Evolutionary conservation across 164 flowering plant species (phyloP).

Genomic region (Macadamia integrifolia): DNA sequence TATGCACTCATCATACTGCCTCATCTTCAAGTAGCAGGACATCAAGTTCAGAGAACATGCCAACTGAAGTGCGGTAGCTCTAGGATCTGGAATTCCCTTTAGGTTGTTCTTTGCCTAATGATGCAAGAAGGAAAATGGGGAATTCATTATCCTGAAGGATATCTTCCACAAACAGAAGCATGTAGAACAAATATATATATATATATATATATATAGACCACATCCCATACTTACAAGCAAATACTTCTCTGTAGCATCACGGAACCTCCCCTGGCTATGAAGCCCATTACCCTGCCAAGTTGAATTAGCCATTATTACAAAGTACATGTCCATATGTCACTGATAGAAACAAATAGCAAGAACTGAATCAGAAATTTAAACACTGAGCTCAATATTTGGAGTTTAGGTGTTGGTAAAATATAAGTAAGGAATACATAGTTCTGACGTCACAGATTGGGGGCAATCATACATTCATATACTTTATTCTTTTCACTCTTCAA

Average conservation of each 20-base stretch:
- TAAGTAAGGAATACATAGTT: too few relatives aligned
- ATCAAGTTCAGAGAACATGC: slow-evolving; percentile 92
- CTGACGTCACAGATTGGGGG: too few relatives aligned
- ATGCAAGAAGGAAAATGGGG: slow-evolving; percentile 1
- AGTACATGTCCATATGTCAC: slow-evolving; percentile 2
- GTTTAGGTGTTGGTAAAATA: too few relatives aligned
- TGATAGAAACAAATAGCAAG: neutral
- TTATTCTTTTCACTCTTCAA: too few relatives aligned
- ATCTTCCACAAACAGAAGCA: neutral
- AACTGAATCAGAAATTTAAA: neutral
- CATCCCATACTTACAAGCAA: slow-evolving; percentile 48
- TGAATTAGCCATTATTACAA: slow-evolving; percentile 5
- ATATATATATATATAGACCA: neutral
- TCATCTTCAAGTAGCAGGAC: slow-evolving; percentile 92
- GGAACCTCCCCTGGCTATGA: slow-evolving; percentile 67
- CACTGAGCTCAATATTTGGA: neutral
- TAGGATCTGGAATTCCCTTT: slow-evolving; percentile 42
- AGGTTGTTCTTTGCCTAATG: slow-evolving; percentile 80
- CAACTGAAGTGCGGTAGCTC: slow-evolving; percentile 47
- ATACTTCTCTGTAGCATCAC: slow-evolving; percentile 71
- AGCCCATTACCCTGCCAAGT: slow-evolving; percentile 82
- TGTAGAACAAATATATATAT: too few relatives aligned
- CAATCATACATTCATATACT: too few relatives aligned
- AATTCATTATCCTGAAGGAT: slow-evolving; percentile 3
- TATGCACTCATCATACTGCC: slow-evolving; percentile 75